Evolutionary conservation across 441 rosid genomes (phyloP), one percentile per base, ranked within the genome.

Genomic region (Adansonia madagascariensis): DNA sequence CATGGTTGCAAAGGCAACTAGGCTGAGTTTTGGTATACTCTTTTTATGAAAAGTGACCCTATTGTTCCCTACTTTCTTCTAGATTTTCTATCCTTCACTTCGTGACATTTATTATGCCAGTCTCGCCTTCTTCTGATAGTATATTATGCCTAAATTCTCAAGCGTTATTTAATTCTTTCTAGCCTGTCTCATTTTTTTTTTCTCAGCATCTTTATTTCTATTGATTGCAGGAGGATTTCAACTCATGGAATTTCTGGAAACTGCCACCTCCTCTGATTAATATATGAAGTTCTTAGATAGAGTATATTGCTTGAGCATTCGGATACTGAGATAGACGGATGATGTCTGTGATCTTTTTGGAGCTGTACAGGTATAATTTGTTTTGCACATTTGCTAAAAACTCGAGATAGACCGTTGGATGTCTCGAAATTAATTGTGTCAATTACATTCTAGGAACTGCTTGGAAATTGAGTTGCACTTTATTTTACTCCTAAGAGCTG

Each of bases 211-310:
- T 31, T 53, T 66, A 20, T 71, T 59, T 53, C 41, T 31, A 46
- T 81, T 68, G 75, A n/a, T 55, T 76, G 64, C 92, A 95, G 99
- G 99, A 95, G 86, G 98, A 89, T 81, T 95, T 78, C 77, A 95
- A 95, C 85, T 80, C 95, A 20, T 95, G 98, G 98, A 95, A 95
- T 85, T 95, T 73, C 87, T 95, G 99, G 99, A 95, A 81, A 84
- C 79, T 95, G 52, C 97, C 99, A 1, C 89, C 94, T 77, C 94
- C 91, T 59, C 63, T 43, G 43, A 49, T 87, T 55, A 83, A 88
- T 74, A 73, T 80, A 63, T 88, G 85, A 89, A 71, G 78, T 59
- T 12, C 35, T 47, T 80, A 46, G 66, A 55, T 41, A 22, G 71
- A 74, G 12, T 57, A 15, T 17, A 50, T 67, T 62, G 56, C 73